Evolutionary conservation across 164 flowering plant species (phyloP).

Genomic region (Santalum album): DNA sequence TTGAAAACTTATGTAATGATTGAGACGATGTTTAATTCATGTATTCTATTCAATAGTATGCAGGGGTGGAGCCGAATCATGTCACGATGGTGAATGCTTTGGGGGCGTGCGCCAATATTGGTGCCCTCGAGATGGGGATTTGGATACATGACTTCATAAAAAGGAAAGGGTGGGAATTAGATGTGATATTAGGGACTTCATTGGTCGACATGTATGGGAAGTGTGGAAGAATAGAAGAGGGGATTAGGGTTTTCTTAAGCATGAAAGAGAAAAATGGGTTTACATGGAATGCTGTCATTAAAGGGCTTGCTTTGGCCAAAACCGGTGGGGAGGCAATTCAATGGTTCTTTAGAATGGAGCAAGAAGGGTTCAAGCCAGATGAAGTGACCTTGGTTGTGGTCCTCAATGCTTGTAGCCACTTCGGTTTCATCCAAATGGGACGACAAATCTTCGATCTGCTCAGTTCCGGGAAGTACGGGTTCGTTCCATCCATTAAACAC

Average conservation of each 20-base stretch:
- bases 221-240: constrained; percentile 49
- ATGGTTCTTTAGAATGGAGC: constrained; percentile 34
- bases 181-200: constrained; percentile 54
- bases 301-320: constrained; percentile 42
- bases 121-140: constrained; percentile 49
- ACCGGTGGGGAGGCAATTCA: constrained; percentile 35
- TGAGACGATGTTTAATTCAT: too few species aligned
- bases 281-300: constrained; percentile 51
- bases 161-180: constrained; percentile 40
- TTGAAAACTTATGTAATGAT: too few species aligned
- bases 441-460: constrained; percentile 23
- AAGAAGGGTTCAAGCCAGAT: constrained; percentile 34
- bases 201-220: constrained; percentile 59
- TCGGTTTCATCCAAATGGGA: constrained; percentile 39
- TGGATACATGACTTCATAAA: constrained; percentile 46
- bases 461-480: constrained; percentile 30
- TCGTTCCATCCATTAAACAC: constrained; percentile 34
- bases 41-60: too few species aligned
- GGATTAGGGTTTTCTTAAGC: constrained; percentile 25
- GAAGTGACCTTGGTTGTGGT: constrained; percentile 32
- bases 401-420: constrained; percentile 41
- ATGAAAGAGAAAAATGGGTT: constrained; percentile 41
- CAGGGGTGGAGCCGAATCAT: constrained; percentile 42
- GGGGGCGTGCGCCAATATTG: constrained; percentile 36
- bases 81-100: constrained; percentile 56